Evolutionary conservation across 306 rosid species (phyloP).

Genomic region (Quercus glauca): DNA sequence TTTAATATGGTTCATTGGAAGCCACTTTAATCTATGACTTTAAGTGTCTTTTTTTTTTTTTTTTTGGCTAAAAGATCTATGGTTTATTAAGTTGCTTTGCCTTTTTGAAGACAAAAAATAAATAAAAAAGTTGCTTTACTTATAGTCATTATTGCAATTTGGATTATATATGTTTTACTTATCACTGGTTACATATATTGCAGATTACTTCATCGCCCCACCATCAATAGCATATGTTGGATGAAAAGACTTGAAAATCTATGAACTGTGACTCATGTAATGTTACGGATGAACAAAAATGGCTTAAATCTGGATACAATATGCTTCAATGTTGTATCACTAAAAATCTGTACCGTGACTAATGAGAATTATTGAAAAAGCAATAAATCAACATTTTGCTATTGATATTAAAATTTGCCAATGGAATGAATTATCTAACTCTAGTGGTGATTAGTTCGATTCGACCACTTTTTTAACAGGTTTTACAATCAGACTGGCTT

Average conservation of each 20-base stretch:
- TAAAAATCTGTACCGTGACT: neutral
- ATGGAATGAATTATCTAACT: too few species aligned
- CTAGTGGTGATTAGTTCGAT: too few species aligned
- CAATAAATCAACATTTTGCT: neutral
- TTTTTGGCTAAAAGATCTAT: too few species aligned
- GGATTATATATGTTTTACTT: neutral
- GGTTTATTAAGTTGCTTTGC: too few species aligned
- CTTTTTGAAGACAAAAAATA: too few species aligned
- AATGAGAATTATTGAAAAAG: neutral
- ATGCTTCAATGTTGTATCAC: neutral
- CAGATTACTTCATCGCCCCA: slow-evolving; percentile 39
- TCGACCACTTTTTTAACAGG: too few species aligned
- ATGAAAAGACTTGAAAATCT: neutral
- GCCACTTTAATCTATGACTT: too few species aligned
- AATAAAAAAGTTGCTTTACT: neutral
- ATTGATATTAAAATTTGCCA: too few species aligned
- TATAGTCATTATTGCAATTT: neutral
- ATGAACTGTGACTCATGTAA: neutral
- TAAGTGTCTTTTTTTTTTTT: too few species aligned
- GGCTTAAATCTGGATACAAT: neutral
- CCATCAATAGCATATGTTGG: neutral
- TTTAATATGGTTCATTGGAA: too few species aligned
- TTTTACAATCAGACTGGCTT: too few species aligned
- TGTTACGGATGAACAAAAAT: neutral
- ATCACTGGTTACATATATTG: neutral